Evolutionary conservation across 1,284 basidiomycete genomes (phyloP), one percentile per base, ranked within the genome.

Genomic region (Dichomitus squalens): DNA sequence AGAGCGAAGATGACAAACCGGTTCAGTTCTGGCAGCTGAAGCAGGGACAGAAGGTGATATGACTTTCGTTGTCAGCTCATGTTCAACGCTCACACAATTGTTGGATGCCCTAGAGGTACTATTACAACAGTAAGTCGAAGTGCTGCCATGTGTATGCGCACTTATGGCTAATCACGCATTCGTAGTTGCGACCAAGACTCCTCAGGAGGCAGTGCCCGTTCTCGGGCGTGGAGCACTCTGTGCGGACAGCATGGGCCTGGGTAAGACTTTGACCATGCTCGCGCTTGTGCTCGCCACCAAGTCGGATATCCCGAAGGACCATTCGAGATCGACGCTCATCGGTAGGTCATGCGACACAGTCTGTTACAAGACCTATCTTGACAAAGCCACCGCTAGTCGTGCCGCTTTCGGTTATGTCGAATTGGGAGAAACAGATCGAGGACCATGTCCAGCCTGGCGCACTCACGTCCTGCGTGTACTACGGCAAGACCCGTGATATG

Each of bases 241-340:
- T 55, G 93, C 90, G 0, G 95, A 96, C 72, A 91, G 90, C 36
- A 96, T 96, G 93, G 93, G 93, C 58, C 68, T 86, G 58, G 93
- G 93, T 0, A 95, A 95, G 79, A 95, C 93, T 0, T 74, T 95
- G 25, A 92, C 90, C 0, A 92, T 92, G 79, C 75, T 95, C 18
- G 77, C 90, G 1, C 77, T 95, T 7, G 81, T 93, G 29, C 70
- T 94, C 41, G 86, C 88, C 11, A 95, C 90, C 7, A 90, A 87
- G 71, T 69, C 76, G 9, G 89, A 93, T 55, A 69, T 81, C 21
- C 79, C 83, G 2, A 63, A 69, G 1, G 80, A 77, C n/a, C 84
- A 77, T 66, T 87, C 82, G 39, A 84, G 82, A 36, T 73, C 83
- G 9, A 94, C 92, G 1, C 79, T 95, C 18, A 88, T 95, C 25